A percentile compares a stretch with the other conserved stretches of the same genome.
Evolutionary conservation across 805 yeast genomes (phyloP).

Genomic region (Ogataea angusta): DNA sequence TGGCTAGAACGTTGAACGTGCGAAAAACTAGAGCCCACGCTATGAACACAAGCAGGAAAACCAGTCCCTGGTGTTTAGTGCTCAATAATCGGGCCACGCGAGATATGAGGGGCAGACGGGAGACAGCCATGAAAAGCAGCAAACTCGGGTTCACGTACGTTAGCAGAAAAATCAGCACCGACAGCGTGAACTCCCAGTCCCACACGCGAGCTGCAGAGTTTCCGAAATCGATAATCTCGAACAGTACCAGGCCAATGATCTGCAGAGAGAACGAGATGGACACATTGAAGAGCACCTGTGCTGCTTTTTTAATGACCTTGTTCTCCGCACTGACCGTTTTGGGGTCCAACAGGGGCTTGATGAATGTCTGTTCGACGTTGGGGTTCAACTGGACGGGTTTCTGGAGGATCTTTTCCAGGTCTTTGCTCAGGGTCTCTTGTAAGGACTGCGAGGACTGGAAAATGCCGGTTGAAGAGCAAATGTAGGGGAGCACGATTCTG

Average conservation of each 20-base stretch:
- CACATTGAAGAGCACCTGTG: constrained; percentile 19
- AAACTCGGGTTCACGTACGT: constrained; percentile 44
- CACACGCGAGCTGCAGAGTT: constrained; percentile 28
- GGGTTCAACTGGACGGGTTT: constrained; percentile 1
- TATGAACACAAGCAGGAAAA: constrained; percentile 7
- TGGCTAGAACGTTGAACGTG: constrained; percentile 31
- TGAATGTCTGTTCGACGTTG: neutral
- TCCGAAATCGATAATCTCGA: constrained; percentile 27
- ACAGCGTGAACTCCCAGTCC: constrained; percentile 40
- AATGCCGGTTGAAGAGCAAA: constrained; percentile 7
- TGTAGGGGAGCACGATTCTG: constrained; percentile 14
- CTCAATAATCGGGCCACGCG: constrained; percentile 1
- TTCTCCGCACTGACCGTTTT: neutral
- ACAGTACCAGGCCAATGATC: constrained; percentile 27
- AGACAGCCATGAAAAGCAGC: constrained; percentile 9
- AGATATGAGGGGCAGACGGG: constrained; percentile 8
- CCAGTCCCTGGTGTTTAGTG: constrained; percentile 6
- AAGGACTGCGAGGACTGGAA: constrained; percentile 4
- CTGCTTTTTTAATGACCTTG: neutral
- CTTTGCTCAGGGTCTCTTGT: constrained; percentile 9
- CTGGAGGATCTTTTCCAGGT: constrained; percentile 11
- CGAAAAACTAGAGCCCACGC: constrained; percentile 18
- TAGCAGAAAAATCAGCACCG: constrained; percentile 37
- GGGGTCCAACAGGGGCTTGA: neutral
- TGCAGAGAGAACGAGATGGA: constrained; percentile 29